These are phyloP conservation scores for Vararia minispora DNA, from an alignment of 768 basidiomycete species.

Conservation along the genomic window DNA sequence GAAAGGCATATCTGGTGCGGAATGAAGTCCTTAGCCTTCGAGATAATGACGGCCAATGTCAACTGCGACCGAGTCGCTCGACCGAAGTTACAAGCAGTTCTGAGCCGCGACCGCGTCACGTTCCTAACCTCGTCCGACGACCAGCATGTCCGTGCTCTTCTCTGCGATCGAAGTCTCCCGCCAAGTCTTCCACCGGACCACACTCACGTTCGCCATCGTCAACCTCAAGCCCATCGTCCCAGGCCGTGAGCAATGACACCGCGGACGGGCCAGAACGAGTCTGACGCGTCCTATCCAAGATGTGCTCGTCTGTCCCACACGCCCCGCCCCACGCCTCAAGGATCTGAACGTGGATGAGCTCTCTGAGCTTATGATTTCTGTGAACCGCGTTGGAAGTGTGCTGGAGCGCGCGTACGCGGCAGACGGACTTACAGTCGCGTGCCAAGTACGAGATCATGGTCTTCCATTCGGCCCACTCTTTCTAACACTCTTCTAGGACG, in stretches of 20 bases:
- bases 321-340: slow-evolving; percentile 36
- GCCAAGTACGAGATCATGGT: slow-evolving; percentile 50
- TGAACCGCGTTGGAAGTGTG: slow-evolving; percentile 68
- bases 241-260: slow-evolving; percentile 59
- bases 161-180: slow-evolving; percentile 71
- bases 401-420: slow-evolving; percentile 77
- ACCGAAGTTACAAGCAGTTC: too few relatives aligned
- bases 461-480: neutral
- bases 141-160: too few relatives aligned
- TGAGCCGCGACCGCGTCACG: too few relatives aligned
- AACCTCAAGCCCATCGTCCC: slow-evolving; percentile 93
- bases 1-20: neutral
- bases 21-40: too few relatives aligned
- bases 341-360: slow-evolving; percentile 51
- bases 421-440: slow-evolving; percentile 78
- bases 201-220: slow-evolving; percentile 75
- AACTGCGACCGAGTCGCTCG: too few relatives aligned
- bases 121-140: too few relatives aligned
- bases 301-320: slow-evolving; percentile 41
- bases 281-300: slow-evolving; percentile 33
- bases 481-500: slow-evolving; percentile 45
- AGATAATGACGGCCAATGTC: too few relatives aligned
- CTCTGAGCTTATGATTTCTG: slow-evolving; percentile 65
- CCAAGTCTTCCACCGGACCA: slow-evolving; percentile 61
- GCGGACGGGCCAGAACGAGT: neutral